These are phyloP conservation scores for Fermentozyma sake DNA, from an alignment of 1,139 yeast species.

Conservation along the genomic window DNA sequence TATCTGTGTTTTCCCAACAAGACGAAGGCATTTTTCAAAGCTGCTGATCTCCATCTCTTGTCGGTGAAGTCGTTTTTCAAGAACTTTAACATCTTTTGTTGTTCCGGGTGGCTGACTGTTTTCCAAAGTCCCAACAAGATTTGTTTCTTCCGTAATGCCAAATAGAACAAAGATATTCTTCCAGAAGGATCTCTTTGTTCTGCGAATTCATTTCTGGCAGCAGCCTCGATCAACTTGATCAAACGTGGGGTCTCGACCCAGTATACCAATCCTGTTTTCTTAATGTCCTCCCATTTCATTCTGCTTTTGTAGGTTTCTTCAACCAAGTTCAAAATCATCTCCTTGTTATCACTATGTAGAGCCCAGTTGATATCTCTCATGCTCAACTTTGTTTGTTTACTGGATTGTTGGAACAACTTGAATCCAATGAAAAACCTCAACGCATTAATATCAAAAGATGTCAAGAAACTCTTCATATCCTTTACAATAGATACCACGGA, in stretches of 20 bases:
- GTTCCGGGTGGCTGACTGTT: slow-evolving; percentile 74
- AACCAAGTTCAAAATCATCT: slow-evolving; percentile 54
- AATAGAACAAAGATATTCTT: slow-evolving; percentile 65
- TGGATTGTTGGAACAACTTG: slow-evolving; percentile 53
- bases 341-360: slow-evolving; percentile 74
- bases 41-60: slow-evolving; percentile 81
- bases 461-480: slow-evolving; percentile 44
- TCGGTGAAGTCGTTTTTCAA: slow-evolving; percentile 70
- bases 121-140: slow-evolving; percentile 81
- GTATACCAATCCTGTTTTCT: slow-evolving; percentile 61
- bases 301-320: slow-evolving; percentile 42
- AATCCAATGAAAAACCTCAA: slow-evolving; percentile 68
- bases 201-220: slow-evolving; percentile 67
- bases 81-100: slow-evolving; percentile 73
- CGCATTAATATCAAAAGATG: slow-evolving; percentile 68
- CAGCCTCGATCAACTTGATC: slow-evolving; percentile 51
- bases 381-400: slow-evolving; percentile 44
- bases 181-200: slow-evolving; percentile 68
- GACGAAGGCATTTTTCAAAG: slow-evolving; percentile 89
- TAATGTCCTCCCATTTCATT: slow-evolving; percentile 57
- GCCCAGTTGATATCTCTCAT: slow-evolving; percentile 91
- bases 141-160: slow-evolving; percentile 75
- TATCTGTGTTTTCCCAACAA: slow-evolving; percentile 83
- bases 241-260: slow-evolving; percentile 63
- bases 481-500: slow-evolving; percentile 63